phyloP scores from a whole-genome alignment of 768 basidiomycete genomes.

The Pleurotus platypus region DNA sequence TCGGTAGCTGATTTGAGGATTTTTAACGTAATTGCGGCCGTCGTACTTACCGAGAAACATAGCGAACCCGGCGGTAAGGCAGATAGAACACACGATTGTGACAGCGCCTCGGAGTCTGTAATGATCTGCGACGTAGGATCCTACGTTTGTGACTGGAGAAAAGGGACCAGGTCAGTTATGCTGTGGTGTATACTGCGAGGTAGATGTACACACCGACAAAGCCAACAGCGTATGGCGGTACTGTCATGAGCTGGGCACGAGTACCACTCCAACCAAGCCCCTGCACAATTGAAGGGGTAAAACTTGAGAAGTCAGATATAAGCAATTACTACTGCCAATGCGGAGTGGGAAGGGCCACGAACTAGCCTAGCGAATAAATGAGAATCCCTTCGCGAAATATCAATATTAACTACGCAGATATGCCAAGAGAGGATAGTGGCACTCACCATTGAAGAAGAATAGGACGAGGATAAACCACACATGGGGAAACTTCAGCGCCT shows the following conservation, averaged over 20 bases:
- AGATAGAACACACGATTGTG: constrained; percentile 23
- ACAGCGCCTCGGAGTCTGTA: constrained; percentile 23
- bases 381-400: constrained; percentile 3
- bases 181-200: not conserved
- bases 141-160: constrained; percentile 17
- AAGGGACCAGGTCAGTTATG: not conserved
- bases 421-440: not conserved
- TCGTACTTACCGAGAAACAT: constrained; percentile 31
- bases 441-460: constrained; percentile 29
- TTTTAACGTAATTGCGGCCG: no score
- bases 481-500: constrained; percentile 30
- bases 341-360: constrained; percentile 1
- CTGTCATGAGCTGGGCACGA: constrained; percentile 47
- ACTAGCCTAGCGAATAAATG: constrained; percentile 17
- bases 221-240: constrained; percentile 36
- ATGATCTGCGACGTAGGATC: constrained; percentile 21
- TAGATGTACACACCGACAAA: constrained; percentile 19
- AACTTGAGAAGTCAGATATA: constrained; percentile 26
- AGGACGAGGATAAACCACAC: constrained; percentile 26
- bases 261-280: constrained; percentile 42
- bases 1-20: no score
- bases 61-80: constrained; percentile 31
- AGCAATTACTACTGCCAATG: constrained; percentile 16
- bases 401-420: no score
- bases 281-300: constrained; percentile 56